Conservation (phyloP, 768 basidiomycete species). For the Solioccasus polychromus region DNA sequence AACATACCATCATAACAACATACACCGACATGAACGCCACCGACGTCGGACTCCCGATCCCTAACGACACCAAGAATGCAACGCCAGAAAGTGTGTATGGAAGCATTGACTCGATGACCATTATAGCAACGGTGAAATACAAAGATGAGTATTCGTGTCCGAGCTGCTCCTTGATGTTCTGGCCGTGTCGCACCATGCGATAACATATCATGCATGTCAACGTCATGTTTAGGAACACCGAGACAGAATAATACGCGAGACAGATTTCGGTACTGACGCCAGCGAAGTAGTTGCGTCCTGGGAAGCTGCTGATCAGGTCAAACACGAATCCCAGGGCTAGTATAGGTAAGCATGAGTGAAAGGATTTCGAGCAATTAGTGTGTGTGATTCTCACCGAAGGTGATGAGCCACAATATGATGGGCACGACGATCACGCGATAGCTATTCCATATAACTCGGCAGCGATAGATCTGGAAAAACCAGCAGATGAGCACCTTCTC, state of each 20-base stretch:
- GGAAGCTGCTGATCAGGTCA: conserved; percentile 9
- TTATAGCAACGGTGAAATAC: conserved; percentile 12
- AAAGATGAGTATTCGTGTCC: conserved; percentile 15
- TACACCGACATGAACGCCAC: conserved; percentile 12
- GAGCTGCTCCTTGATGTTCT: conserved; percentile 2
- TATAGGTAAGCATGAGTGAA: not conserved
- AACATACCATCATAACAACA: conserved; percentile 21
- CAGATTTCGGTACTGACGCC: conserved; percentile 9
- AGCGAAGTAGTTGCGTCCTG: conserved; percentile 16
- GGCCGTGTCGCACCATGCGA: conserved; percentile 11
- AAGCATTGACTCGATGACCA: conserved; percentile 23
- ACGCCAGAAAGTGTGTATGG: conserved; percentile 26
- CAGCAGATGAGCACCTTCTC: conserved; percentile 1
- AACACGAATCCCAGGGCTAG: conserved; percentile 20
- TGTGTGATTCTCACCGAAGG: conserved; percentile 14
- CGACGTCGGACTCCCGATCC: conserved; percentile 13
- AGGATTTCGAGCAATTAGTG: no score
- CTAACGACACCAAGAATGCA: conserved; percentile 21
- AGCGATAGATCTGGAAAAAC: conserved; percentile 38
- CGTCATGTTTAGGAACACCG: conserved; percentile 14
- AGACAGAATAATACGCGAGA: conserved; percentile 17
- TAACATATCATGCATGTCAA: conserved; percentile 26
- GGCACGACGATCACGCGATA: conserved; percentile 12
- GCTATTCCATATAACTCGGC: conserved; percentile 34
- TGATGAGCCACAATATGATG: conserved; percentile 20